These are phyloP conservation scores for Stephania japonica DNA, from an alignment of 164 flowering plant species.

Conservation along the genomic window DNA sequence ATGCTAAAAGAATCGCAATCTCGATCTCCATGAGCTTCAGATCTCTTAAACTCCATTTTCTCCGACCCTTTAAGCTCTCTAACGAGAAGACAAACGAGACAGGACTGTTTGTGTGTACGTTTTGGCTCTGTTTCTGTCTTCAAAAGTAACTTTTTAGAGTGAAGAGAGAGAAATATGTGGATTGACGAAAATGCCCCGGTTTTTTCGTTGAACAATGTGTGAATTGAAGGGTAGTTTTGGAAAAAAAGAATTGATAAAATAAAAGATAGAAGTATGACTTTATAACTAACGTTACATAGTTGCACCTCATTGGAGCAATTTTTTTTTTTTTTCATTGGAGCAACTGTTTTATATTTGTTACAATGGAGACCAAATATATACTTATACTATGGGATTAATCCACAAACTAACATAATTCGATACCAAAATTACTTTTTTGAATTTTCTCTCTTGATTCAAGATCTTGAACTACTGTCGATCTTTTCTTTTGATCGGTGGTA, in stretches of 20 bases:
- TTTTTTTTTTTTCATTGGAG: too few species aligned
- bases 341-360: too few species aligned
- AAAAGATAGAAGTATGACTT: too few species aligned
- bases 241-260: neutral
- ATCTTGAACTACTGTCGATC: too few species aligned
- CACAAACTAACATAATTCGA: too few species aligned
- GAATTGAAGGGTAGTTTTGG: neutral
- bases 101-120: neutral
- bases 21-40: slow-evolving; percentile 6
- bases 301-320: too few species aligned
- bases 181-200: neutral
- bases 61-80: neutral
- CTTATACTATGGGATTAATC: too few species aligned
- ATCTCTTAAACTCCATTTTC: slow-evolving; percentile 8
- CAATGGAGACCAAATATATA: too few species aligned
- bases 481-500: too few species aligned
- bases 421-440: too few species aligned
- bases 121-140: neutral
- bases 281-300: too few species aligned
- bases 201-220: neutral
- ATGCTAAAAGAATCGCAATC: slow-evolving; percentile 3
- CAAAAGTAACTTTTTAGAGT: slow-evolving; percentile 1
- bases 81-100: slow-evolving; percentile 4
- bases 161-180: neutral
- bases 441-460: too few species aligned